Evolutionary conservation across 2,329 filamentous ascomycete species (phyloP), one percentile per base, ranked within the genome.

Genomic region (Zalaria sp.): DNA sequence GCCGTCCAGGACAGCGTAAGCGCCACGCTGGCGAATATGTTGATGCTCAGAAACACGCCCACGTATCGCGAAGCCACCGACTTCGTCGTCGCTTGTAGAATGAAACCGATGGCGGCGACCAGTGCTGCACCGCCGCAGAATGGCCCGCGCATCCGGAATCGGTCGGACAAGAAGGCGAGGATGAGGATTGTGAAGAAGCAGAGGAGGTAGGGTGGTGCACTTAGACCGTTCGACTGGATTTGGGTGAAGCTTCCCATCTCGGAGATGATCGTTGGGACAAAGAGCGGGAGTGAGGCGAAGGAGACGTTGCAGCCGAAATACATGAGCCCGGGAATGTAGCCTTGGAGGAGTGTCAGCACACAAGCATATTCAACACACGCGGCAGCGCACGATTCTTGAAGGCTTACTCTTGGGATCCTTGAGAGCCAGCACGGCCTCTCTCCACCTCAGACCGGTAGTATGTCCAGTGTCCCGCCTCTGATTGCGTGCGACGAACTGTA

Each of bases 261-360:
- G 3, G 54, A 53, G 46, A 66, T 55, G 41, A 64, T 64, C 2
- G 61, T 65, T 0, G 61, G 61, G 0, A 65, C 52, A 47, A 62
- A 64, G 27, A 65, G 59, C 0, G 62, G 62, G 0, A 67, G 51
- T 2, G 59, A 63, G 25, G 73, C 72, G 57, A 77, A 82, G 39
- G 75, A 77, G 47, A 82, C 75, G 56, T 75, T 76, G 61, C 68
- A 71, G 50, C 66, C 70, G 51, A 74, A 77, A 53, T 75, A 75
- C 66, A 75, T 75, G 35, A 68, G 49, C 59, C 42, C 53, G 7
- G 50, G 46, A 9, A 55, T 43, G 35, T 43, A 56, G 43, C 73
- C 73, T 43, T 10, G 25, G 11, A 38, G 11, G 11, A 38, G 11
- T 38, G 36, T 25, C 10, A 36, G 29, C 29, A 32, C 29, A 32